A percentile compares a stretch with the other conserved stretches of the same genome.
Evolutionary conservation across 1,284 basidiomycete genomes (phyloP).

Genomic region (Naganishia sp.): DNA sequence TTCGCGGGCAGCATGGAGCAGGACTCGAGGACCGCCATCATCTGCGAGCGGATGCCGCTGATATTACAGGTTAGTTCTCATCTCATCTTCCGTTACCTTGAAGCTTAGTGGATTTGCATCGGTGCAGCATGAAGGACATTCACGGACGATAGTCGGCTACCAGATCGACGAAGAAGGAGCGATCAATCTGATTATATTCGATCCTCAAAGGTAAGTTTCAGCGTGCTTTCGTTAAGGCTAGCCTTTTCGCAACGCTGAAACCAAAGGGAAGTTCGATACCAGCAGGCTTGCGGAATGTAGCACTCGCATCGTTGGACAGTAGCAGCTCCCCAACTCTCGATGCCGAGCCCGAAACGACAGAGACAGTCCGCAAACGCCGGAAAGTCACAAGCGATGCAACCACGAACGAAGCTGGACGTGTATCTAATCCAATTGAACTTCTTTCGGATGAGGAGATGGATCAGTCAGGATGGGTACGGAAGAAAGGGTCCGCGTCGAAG

Average conservation of each 20-base stretch:
- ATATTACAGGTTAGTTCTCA: slow-evolving; percentile 60
- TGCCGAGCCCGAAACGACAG: slow-evolving; percentile 2
- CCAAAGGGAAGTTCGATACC: slow-evolving; percentile 39
- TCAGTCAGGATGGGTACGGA: slow-evolving; percentile 48
- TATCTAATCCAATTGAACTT: slow-evolving; percentile 19
- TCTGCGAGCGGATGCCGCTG: slow-evolving; percentile 69
- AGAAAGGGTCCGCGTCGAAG: slow-evolving; percentile 36
- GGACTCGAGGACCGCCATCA: slow-evolving; percentile 48
- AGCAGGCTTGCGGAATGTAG: slow-evolving; percentile 48
- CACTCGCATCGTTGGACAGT: slow-evolving; percentile 38
- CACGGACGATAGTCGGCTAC: slow-evolving; percentile 78
- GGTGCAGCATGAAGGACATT: slow-evolving; percentile 73
- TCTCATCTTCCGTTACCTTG: too few species aligned
- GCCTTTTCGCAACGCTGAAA: too few species aligned
- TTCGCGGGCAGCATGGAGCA: neutral
- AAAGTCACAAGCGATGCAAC: slow-evolving; percentile 35
- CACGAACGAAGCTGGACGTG: neutral
- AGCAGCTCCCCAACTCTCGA: slow-evolving; percentile 28
- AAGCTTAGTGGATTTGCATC: neutral
- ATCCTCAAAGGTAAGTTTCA: slow-evolving; percentile 67
- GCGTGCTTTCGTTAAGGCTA: too few species aligned
- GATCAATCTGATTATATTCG: slow-evolving; percentile 69
- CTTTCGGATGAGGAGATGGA: slow-evolving; percentile 46
- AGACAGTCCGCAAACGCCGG: slow-evolving; percentile 13
- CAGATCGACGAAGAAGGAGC: slow-evolving; percentile 64